Conservation (phyloP, 768 basidiomycete species). For the Suillus bovinus region DNA sequence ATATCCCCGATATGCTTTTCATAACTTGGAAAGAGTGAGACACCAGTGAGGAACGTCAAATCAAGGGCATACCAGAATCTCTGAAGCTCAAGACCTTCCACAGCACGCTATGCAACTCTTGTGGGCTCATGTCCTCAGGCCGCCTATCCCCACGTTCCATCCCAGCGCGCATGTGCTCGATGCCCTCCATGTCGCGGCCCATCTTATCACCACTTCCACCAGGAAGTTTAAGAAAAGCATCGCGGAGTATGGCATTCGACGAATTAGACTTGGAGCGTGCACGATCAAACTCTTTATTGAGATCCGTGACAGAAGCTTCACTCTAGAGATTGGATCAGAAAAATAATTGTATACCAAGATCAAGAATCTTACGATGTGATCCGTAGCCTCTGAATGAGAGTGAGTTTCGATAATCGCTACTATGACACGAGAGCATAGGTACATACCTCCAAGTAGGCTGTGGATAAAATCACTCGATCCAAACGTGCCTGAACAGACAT, state of each 20-base stretch:
- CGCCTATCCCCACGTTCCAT: conserved; percentile 62
- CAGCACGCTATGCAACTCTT: conserved; percentile 79
- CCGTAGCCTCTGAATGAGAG: conserved; percentile 50
- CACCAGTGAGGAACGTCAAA: neutral
- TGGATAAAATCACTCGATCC: conserved; percentile 79
- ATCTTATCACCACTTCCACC: conserved; percentile 62
- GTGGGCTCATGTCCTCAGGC: conserved; percentile 83
- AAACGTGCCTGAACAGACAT: conserved; percentile 54
- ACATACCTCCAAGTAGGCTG: conserved; percentile 70
- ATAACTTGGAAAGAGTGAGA: conserved; percentile 39
- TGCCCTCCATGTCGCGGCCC: conserved; percentile 71
- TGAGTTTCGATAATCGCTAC: neutral
- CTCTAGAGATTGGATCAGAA: conserved; percentile 22
- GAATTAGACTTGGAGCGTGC: conserved; percentile 57
- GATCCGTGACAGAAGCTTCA: conserved; percentile 80
- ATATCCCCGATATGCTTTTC: conserved; percentile 78
- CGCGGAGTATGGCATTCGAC: conserved; percentile 51
- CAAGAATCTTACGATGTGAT: conserved; percentile 51
- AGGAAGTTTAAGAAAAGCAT: conserved; percentile 62
- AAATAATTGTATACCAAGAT: conserved; percentile 4
- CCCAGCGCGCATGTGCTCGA: conserved; percentile 67
- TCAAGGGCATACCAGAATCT: conserved; percentile 57
- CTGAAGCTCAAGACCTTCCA: conserved; percentile 89
- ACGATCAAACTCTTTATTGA: conserved; percentile 74
- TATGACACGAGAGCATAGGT: neutral